Evolutionary conservation across 2,329 filamentous ascomycete species (phyloP), one percentile per base, ranked within the genome.

Genomic region (Phialophora tarda): DNA sequence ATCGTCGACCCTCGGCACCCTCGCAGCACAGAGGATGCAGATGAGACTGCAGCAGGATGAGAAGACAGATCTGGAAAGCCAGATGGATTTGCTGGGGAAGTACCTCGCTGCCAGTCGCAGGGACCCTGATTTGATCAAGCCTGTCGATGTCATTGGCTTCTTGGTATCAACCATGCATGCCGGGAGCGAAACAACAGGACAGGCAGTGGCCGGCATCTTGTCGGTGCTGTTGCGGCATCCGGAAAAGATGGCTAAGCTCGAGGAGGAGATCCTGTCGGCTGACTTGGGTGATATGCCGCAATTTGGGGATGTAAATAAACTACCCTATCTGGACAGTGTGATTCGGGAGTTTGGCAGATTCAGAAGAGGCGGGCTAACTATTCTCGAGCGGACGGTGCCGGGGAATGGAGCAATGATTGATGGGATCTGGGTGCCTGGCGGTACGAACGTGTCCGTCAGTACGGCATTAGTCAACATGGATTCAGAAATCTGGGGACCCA

Each of bases 31-130:
- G n/a, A 26, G 44, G 17, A 47, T 68, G 21, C 58, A 62, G 51
- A 41, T 24, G 10, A 55, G 63, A 21, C 30, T 60, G 21, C 28
- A 23, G 17, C 21, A 53, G 24, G 58, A 60, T 14, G 53, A 60
- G 30, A 21, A 53, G 21, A 60, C 41, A 6, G 28, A 53, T 21
- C 24, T 55, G 17, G 63, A 63, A 23, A 54, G 59, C 21, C 48
- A 68, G 10, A n/a, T 98, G 72, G 86, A 87, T 65, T 86, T 92
- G 57, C 83, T 97, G 0, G 91, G 92, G 59, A 88, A 88, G 2
- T 81, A 98, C 48, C 86, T 95, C 50, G 88, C 91, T 69, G 95
- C 94, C 1, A 90, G 98, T 3, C 54, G 64, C 38, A 65, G 62
- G 17, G 69, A 70, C n/a, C 63, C 66, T 10, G 24, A 57, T 12